Evolutionary conservation across 108 stramenopile species (phyloP), one percentile per base, ranked within the genome.

Genomic region (Fragilaria crotonensis): DNA sequence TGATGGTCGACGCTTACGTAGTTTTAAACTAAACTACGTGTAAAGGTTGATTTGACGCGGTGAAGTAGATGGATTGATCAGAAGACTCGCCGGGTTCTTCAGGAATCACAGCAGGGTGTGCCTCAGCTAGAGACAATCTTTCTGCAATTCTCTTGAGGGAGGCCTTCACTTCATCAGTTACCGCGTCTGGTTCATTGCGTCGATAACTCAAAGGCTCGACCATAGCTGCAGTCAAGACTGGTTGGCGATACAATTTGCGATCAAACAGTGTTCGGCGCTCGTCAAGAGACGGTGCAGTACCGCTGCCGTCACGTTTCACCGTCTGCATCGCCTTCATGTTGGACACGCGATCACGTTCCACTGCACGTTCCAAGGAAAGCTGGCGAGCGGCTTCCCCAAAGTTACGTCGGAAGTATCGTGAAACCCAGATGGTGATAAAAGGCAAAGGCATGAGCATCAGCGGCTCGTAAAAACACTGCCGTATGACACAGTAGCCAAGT

Each of bases 341-440:
- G 64, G 61, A 66, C 11, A 69, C 64, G 41, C 80, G 75, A 79
- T 93, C 92, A 51, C 83, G 77, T 54, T 87, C 86, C n/a, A 87
- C 60, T 14, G 92, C 92, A 17, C 88, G 79, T 69, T 93, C 92
- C 56, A 93, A 59, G 62, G 76, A 78, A 28, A 93, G 57, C 60
- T 72, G 74, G 28, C 63, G 79, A 41, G 80, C 82, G 20, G 88
- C 85, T 47, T 77, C 73, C 64, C 66, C 81, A 59, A 78, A 93
- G 41, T 77, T 71, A 23, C 51, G 57, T 5, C 74, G 46, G 62
- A 89, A 81, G 61, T 76, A 85, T 2, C 49, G 33, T 60, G 70
- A 85, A 57, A 71, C 79, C 53, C 68, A 85, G 5, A 88, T 59
- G 1, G 88, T 89, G 50, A 72, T 53, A 45, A 89, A 71, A 0